Evolutionary conservation across 768 basidiomycete species (phyloP).

Genomic region (Neoboletus brunneissimus): DNA sequence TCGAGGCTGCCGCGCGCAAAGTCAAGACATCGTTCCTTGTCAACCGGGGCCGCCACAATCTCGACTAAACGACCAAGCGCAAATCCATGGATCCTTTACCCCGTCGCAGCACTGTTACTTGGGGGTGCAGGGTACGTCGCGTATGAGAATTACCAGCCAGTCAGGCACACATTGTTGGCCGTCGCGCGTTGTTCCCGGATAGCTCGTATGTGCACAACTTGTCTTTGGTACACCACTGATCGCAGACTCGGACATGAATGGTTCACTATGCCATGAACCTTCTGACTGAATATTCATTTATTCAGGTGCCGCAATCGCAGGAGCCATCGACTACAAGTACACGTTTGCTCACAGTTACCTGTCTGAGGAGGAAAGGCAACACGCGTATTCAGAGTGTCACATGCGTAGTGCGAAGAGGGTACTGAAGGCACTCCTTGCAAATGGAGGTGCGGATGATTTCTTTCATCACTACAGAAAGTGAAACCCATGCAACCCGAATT

Average conservation of each 20-base stretch:
- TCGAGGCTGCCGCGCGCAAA: constrained; percentile 6
- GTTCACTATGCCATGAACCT: not conserved
- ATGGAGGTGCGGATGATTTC: constrained; percentile 60
- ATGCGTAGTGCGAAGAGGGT: constrained; percentile 76
- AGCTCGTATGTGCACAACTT: constrained; percentile 47
- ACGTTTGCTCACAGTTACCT: constrained; percentile 55
- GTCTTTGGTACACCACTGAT: constrained; percentile 23
- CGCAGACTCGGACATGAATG: constrained; percentile 26
- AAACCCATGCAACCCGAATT: not conserved
- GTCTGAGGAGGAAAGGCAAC: constrained; percentile 46
- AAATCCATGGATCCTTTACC: constrained; percentile 27
- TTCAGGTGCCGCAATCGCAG: constrained; percentile 57
- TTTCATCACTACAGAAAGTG: not conserved
- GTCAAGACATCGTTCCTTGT: constrained; percentile 8
- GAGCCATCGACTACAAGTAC: constrained; percentile 70
- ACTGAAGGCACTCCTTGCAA: constrained; percentile 78
- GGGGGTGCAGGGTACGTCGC: constrained; percentile 39
- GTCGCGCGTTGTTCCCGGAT: constrained; percentile 76
- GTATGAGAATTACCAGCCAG: constrained; percentile 69
- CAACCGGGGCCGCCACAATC: constrained; percentile 1
- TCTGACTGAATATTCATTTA: constrained; percentile 3
- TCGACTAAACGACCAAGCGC: constrained; percentile 4
- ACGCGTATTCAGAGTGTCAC: constrained; percentile 78
- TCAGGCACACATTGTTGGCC: constrained; percentile 74
- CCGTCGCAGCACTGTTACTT: constrained; percentile 24